Evolutionary conservation across 805 yeast species (phyloP).

Genomic region (Candida hungchunana): DNA sequence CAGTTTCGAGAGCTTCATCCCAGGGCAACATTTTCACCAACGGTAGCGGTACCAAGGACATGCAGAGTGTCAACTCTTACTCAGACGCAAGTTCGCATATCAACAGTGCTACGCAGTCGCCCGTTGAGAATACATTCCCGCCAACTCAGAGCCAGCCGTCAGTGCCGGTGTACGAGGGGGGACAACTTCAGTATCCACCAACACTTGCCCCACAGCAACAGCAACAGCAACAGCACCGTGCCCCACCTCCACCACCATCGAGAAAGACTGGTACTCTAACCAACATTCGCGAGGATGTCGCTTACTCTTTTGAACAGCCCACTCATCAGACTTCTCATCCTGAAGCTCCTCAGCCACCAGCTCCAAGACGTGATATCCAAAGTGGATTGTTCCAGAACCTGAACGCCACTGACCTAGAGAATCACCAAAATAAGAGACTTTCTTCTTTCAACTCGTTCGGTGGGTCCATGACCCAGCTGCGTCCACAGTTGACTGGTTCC

Average conservation of each 20-base stretch:
- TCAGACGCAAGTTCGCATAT: constrained; percentile 15
- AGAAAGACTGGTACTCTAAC: constrained; percentile 38
- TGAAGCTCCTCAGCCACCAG: constrained; percentile 16
- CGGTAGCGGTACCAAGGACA: not conserved
- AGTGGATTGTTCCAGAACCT: constrained; percentile 45
- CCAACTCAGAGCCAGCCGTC: constrained; percentile 1
- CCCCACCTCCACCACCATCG: constrained; percentile 57
- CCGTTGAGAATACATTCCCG: constrained; percentile 5
- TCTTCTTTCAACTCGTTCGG: constrained; percentile 25
- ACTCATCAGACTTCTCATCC: constrained; percentile 14
- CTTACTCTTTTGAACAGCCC: constrained; percentile 17
- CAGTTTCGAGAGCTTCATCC: constrained; percentile 27
- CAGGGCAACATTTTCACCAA: constrained; percentile 6
- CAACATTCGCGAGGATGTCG: constrained; percentile 31
- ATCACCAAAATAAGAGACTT: constrained; percentile 23
- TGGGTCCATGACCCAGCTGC: constrained; percentile 30
- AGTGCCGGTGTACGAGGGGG: constrained; percentile 1
- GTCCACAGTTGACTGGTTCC: constrained; percentile 43
- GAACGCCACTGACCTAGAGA: constrained; percentile 32
- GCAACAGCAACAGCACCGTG: constrained; percentile 32
- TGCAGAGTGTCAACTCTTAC: constrained; percentile 13
- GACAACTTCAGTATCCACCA: constrained; percentile 26
- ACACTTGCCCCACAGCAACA: constrained; percentile 21
- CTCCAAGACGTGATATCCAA: constrained; percentile 35
- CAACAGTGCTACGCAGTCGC: constrained; percentile 12